Base-by-base conservation (phyloP, 257 asterid species). In the Galeopsis tetrahit region DNA sequence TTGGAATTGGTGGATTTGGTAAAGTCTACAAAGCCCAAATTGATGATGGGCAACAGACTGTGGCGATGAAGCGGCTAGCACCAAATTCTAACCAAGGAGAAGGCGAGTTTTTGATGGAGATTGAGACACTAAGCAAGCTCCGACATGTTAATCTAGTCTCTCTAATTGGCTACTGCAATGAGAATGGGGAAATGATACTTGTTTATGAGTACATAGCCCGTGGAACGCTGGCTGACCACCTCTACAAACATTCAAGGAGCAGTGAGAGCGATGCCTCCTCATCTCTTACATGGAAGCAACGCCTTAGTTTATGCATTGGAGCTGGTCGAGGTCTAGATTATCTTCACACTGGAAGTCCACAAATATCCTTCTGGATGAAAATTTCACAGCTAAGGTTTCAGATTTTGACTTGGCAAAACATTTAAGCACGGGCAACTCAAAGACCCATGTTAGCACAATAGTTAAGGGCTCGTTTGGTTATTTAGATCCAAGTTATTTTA, bases 11-110 rank as follows among this genome's bases (percentile, higher is more conserved):
- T 46, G 90, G 88, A 42, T 70, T 70, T 43, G 75, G 75, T 8
- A 42, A 70, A 2, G 75, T 70, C 10, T 70, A 70, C 75, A 85
- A 64, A 68, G 85, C 85, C 33, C 42, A 28, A 0, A 60, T 71
- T 2, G 21, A 46, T 46, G 6, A 5, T 6, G 11, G 42, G 72
- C 51, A 81, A 14, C 31, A 5, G 32, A 35, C 33, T 3, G 66
- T 61, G 48, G 66, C 66, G 0, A 35, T 61, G 3, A 61, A 36
- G 32, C 33, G 66, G 48, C 33, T 59, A 31, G 78, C 74, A 46
- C 61, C 55, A 9, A 79, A 71, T 68, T 83, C 88, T 1, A 78
- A 21, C 15, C 91, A 86, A 66, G 89, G 91, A 9, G 81, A 57
- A 11, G 72, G 1, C 0, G 86, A 82, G 73, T 86, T 82, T 63